Conservation (phyloP, 768 basidiomycete genomes). For the Leccinum barrowsii region DNA sequence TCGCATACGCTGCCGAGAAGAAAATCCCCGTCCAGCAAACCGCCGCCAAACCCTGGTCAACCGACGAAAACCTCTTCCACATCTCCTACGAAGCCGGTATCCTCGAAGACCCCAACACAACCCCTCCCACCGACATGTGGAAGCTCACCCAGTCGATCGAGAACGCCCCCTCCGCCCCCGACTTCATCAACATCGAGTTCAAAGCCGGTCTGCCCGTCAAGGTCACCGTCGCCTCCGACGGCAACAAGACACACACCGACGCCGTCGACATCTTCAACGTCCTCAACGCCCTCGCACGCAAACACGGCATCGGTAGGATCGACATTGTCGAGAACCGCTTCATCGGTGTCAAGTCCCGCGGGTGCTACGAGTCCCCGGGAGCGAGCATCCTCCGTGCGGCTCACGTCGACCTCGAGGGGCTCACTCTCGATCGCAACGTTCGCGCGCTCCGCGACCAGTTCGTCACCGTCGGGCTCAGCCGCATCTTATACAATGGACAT, state of each 20-base stretch:
- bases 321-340: slow-evolving; percentile 97
- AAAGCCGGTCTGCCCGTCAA: slow-evolving; percentile 82
- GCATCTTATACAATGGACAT: slow-evolving; percentile 96
- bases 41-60: slow-evolving; percentile 97
- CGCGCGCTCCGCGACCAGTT: slow-evolving; percentile 93
- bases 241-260: slow-evolving; percentile 73
- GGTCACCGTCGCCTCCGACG: slow-evolving; percentile 45
- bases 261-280: slow-evolving; percentile 89
- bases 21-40: slow-evolving; percentile 94
- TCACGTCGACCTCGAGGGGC: slow-evolving; percentile 94
- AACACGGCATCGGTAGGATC: slow-evolving; percentile 94
- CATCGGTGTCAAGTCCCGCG: slow-evolving; percentile 75
- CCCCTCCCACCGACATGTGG: slow-evolving; percentile 98
- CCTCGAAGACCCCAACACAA: slow-evolving; percentile 93
- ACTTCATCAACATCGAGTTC: slow-evolving; percentile 84
- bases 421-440: slow-evolving; percentile 97
- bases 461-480: slow-evolving; percentile 83
- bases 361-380: slow-evolving; percentile 98
- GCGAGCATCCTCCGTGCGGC: slow-evolving; percentile 94
- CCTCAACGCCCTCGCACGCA: slow-evolving; percentile 88
- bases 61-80: slow-evolving; percentile 99
- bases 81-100: slow-evolving; percentile 99
- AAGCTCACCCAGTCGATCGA: slow-evolving; percentile 88
- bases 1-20: slow-evolving; percentile 84
- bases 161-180: slow-evolving; percentile 73